phyloP scores from a whole-genome alignment of 371 early-diverging fungal genomes.

The Mucor circinelloides region DNA sequence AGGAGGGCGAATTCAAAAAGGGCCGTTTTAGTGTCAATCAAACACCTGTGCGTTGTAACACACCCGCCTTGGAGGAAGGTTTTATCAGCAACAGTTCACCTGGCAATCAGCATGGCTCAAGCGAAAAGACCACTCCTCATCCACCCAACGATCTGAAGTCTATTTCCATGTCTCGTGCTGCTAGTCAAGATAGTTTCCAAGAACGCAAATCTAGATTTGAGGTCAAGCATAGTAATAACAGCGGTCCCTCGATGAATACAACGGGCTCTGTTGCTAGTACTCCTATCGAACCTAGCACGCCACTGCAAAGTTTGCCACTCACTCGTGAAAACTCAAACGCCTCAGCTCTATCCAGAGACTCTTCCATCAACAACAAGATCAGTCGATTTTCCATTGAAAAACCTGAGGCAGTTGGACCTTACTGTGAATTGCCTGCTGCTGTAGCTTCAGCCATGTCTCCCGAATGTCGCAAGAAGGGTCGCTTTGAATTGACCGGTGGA shows the following conservation, averaged over 20 bases:
- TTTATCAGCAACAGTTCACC: neutral
- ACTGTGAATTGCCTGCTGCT: neutral
- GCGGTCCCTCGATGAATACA: neutral
- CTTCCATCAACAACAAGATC: constrained; percentile 15
- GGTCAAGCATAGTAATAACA: constrained; percentile 21
- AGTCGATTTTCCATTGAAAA: constrained; percentile 40
- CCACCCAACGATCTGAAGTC: neutral
- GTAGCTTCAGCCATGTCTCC: constrained; percentile 8
- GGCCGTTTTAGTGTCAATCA: constrained; percentile 40
- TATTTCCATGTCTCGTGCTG: constrained; percentile 11
- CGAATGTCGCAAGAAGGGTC: constrained; percentile 34
- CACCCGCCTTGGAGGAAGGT: constrained; percentile 1
- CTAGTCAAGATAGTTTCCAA: constrained; percentile 23
- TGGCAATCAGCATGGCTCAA: neutral
- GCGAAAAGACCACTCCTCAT: neutral
- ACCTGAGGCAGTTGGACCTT: constrained; percentile 7
- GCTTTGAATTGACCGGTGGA: constrained; percentile 37
- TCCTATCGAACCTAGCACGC: neutral
- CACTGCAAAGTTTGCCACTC: constrained; percentile 22
- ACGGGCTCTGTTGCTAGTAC: neutral
- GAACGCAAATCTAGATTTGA: constrained; percentile 36
- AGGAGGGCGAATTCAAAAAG: constrained; percentile 31
- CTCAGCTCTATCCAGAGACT: constrained; percentile 20
- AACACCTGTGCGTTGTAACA: constrained; percentile 16
- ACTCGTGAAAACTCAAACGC: constrained; percentile 31